phyloP scores from a whole-genome alignment of 805 yeast species.

The Lipomyces oligophaga region DNA sequence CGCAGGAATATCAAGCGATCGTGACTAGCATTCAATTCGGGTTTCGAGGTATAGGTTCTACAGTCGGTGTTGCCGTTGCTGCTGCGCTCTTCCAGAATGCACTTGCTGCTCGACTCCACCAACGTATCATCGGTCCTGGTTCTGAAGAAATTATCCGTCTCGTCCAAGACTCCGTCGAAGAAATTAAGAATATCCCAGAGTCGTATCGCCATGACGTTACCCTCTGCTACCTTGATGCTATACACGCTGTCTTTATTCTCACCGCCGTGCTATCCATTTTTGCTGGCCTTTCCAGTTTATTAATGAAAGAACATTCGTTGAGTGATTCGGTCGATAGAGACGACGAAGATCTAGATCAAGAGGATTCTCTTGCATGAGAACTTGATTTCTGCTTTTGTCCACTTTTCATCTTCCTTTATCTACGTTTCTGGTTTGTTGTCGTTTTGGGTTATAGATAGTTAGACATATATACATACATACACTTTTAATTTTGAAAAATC shows the following conservation, averaged over 20 bases:
- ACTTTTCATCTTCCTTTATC: too few species aligned
- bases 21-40: constrained; percentile 87
- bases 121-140: constrained; percentile 24
- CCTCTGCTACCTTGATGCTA: constrained; percentile 18
- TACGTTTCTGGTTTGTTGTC: too few species aligned
- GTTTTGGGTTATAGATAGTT: too few species aligned
- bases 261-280: constrained; percentile 13
- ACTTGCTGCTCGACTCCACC: constrained; percentile 33
- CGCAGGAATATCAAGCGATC: constrained; percentile 66
- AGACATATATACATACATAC: too few species aligned
- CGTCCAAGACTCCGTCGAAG: constrained; percentile 22
- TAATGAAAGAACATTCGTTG: constrained; percentile 24
- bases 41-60: constrained; percentile 78
- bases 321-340: constrained; percentile 11
- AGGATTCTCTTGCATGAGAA: too few species aligned
- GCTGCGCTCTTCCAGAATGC: constrained; percentile 52
- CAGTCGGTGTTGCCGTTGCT: constrained; percentile 70
- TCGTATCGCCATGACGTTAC: constrained; percentile 7
- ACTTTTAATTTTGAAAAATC: too few species aligned
- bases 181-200: constrained; percentile 11
- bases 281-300: constrained; percentile 14
- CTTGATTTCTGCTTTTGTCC: too few species aligned
- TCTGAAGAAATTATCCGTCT: constrained; percentile 15
- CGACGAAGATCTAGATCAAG: too few species aligned
- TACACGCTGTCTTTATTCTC: constrained; percentile 17